Percentiles rank a stretch among this genome's conserved stretches.
These are phyloP conservation scores for Chenopodium album DNA, from an alignment of 148 eudicot genomes.

Conservation along the genomic window DNA sequence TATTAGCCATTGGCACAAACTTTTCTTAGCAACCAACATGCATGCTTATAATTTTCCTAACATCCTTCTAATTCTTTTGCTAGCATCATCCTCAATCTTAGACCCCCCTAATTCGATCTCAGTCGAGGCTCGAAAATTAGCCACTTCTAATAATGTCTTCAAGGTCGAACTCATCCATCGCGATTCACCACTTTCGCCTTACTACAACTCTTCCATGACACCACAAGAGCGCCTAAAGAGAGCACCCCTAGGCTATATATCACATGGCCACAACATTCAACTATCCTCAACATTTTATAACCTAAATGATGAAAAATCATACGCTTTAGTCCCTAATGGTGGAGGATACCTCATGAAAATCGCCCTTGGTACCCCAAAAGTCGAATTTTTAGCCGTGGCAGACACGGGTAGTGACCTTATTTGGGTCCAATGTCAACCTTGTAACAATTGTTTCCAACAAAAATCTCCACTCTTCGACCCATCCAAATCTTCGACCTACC, in stretches of 20 bases:
- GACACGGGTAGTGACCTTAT: conserved; percentile 45
- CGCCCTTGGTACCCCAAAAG: conserved; percentile 33
- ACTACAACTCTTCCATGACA: conserved; percentile 32
- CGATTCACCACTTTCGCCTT: conserved; percentile 40
- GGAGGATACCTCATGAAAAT: conserved; percentile 26
- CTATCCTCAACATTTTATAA: background rate
- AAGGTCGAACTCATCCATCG: conserved; percentile 38
- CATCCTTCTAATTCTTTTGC: background rate
- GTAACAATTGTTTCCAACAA: background rate
- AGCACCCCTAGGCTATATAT: background rate
- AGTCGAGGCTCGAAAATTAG: background rate
- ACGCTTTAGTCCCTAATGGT: background rate
- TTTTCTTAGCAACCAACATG: background rate
- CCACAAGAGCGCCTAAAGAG: conserved; percentile 22
- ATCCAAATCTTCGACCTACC: conserved; percentile 21
- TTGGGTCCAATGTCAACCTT: conserved; percentile 41
- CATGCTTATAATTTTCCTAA: background rate
- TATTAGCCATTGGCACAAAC: no score
- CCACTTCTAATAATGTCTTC: conserved; percentile 1
- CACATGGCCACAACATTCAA: background rate
- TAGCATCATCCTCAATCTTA: background rate
- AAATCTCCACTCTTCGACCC: no score
- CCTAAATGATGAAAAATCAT: no score
- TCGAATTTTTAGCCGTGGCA: conserved; percentile 19
- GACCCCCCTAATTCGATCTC: background rate